Evolutionary conservation across 2,329 filamentous ascomycete species (phyloP).

Genomic region (Fusarium oxysporum): DNA sequence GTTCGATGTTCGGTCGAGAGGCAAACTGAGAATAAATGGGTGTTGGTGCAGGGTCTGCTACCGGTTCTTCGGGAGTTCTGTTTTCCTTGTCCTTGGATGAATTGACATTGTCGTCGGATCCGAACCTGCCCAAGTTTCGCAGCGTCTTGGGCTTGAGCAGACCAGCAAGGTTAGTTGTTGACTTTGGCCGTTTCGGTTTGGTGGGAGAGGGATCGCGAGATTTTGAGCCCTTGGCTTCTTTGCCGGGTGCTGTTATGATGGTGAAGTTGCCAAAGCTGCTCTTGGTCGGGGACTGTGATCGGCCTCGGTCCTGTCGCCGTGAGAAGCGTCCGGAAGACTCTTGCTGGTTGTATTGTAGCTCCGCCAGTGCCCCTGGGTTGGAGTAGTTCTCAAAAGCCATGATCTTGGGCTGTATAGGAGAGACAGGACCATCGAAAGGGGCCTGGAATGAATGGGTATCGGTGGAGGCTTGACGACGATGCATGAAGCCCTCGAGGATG

Average conservation of each 20-base stretch:
- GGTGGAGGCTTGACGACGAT: slow-evolving; percentile 61
- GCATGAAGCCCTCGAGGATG: slow-evolving; percentile 62
- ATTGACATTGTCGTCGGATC: slow-evolving; percentile 64
- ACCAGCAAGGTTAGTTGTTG: slow-evolving; percentile 81
- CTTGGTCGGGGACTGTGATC: slow-evolving; percentile 59
- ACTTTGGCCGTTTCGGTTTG: slow-evolving; percentile 84
- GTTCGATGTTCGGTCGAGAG: slow-evolving; percentile 42
- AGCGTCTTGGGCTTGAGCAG: slow-evolving; percentile 82
- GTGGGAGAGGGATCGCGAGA: slow-evolving; percentile 62
- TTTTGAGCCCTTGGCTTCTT: slow-evolving; percentile 56
- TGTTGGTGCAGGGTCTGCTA: slow-evolving; percentile 55
- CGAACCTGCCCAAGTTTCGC: slow-evolving; percentile 70
- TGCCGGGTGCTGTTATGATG: slow-evolving; percentile 56
- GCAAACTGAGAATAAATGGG: slow-evolving; percentile 86
- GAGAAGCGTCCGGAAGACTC: slow-evolving; percentile 55
- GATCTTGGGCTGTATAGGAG: slow-evolving; percentile 44
- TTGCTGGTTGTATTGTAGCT: slow-evolving; percentile 68
- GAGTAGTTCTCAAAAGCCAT: slow-evolving; percentile 51
- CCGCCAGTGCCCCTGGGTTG: slow-evolving; percentile 62
- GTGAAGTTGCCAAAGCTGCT: slow-evolving; percentile 55
- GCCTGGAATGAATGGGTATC: slow-evolving; percentile 51
- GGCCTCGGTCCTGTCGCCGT: slow-evolving; percentile 51
- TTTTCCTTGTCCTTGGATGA: slow-evolving; percentile 84
- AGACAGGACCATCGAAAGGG: slow-evolving; percentile 40
- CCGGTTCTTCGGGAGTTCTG: slow-evolving; percentile 64